These are phyloP conservation scores for Mycena crocata DNA, from an alignment of 768 basidiomycete genomes.

Conservation along the genomic window DNA sequence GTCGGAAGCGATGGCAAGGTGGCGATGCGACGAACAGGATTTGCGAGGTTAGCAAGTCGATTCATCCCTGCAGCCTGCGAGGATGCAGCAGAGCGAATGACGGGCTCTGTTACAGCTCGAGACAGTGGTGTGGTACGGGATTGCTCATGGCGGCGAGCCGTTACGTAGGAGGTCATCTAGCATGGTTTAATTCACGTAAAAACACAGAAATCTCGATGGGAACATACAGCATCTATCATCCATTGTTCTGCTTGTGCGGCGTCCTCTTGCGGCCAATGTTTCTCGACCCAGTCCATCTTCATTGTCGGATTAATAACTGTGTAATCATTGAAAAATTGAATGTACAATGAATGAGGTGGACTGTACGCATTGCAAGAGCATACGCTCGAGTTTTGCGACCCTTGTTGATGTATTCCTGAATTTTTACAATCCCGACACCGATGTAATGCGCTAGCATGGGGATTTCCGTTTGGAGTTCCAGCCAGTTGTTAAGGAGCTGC, in stretches of 20 bases:
- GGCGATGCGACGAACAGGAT: slow-evolving; percentile 4
- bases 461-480: slow-evolving; percentile 26
- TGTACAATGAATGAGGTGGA: neutral
- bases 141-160: too few species aligned
- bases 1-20: neutral
- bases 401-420: slow-evolving; percentile 45
- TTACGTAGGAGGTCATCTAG: too few species aligned
- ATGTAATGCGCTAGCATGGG: slow-evolving; percentile 43
- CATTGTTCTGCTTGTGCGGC: slow-evolving; percentile 22
- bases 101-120: neutral
- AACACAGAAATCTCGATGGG: slow-evolving; percentile 19
- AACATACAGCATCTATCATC: slow-evolving; percentile 33
- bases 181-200: too few species aligned
- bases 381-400: slow-evolving; percentile 42
- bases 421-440: slow-evolving; percentile 32
- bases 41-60: neutral
- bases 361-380: slow-evolving; percentile 47
- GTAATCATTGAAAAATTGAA: slow-evolving; percentile 24
- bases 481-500: slow-evolving; percentile 36
- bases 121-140: too few species aligned
- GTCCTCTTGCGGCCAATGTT: slow-evolving; percentile 32
- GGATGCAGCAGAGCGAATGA: slow-evolving; percentile 2
- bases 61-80: slow-evolving; percentile 6
- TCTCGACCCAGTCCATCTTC: slow-evolving; percentile 33
- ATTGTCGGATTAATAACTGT: too few species aligned